A percentile compares a stretch with the other conserved stretches of the same genome.
Conservation (phyloP, 2,329 filamentous ascomycete species). For the Helminthosporium solani region DNA sequence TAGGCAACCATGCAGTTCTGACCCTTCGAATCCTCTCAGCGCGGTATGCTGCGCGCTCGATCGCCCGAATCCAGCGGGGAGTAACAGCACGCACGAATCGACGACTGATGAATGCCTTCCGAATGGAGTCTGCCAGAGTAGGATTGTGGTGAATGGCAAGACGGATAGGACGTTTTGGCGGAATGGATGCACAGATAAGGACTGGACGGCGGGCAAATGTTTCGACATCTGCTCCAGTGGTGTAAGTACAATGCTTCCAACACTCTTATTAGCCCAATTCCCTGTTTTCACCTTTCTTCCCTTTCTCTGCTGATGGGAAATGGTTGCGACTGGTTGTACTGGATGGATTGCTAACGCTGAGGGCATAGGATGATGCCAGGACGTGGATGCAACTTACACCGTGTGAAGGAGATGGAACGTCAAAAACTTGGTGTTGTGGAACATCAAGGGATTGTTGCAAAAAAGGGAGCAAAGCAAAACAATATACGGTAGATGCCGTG, state of each 20-base stretch:
- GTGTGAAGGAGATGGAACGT: neutral
- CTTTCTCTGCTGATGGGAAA: no score
- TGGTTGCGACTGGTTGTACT: no score
- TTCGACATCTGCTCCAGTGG: neutral
- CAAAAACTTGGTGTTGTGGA: neutral
- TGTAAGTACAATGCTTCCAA: neutral
- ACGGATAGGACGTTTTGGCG: neutral
- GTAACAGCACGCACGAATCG: neutral
- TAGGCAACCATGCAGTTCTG: neutral
- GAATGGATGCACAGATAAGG: neutral
- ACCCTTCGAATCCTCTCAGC: neutral
- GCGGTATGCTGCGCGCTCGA: constrained; percentile 2
- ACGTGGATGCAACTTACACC: neutral
- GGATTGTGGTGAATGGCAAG: neutral
- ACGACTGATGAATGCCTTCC: constrained; percentile 1
- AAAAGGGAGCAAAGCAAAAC: neutral
- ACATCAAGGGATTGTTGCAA: neutral
- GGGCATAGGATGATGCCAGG: neutral
- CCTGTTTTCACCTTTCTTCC: no score
- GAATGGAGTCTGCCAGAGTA: constrained; percentile 2
- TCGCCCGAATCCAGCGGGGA: neutral
- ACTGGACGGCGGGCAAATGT: neutral
- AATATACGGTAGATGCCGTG: neutral
- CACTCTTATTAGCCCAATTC: no score
- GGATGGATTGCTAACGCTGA: no score